A percentile compares a stretch with the other conserved stretches of the same genome.
These are phyloP conservation scores for Avena atlantica DNA, from an alignment of 176 grass and related monocot genomes.

Conservation along the genomic window DNA sequence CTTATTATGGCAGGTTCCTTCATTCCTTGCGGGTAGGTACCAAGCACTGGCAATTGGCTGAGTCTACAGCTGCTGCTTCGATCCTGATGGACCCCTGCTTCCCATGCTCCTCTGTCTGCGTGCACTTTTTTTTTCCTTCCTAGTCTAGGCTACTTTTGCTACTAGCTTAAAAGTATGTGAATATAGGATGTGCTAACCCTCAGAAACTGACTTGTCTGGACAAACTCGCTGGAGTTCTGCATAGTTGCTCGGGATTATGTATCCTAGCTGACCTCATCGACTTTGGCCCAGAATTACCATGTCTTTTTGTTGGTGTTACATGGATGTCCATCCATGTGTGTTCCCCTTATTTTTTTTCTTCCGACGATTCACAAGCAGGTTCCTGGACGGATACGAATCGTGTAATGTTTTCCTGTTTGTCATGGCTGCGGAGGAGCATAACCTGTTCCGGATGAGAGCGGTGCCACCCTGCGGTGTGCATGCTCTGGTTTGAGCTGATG, in stretches of 20 bases:
- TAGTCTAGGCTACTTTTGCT: conserved; percentile 1
- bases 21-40: neutral
- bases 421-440: no score
- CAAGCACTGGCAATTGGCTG: neutral
- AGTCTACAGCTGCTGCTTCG: neutral
- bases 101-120: neutral
- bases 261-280: neutral
- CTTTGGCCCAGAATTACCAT: neutral
- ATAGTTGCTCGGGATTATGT: neutral
- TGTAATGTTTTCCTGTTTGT: no score
- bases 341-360: neutral
- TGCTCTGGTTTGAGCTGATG: neutral
- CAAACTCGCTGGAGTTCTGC: neutral
- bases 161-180: conserved; percentile 1
- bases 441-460: no score
- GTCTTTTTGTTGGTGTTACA: neutral
- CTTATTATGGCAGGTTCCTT: conserved; percentile 24
- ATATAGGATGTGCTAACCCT: conserved; percentile 24
- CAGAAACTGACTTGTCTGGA: neutral
- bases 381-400: no score
- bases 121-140: neutral
- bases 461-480: no score
- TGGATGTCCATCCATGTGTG: neutral
- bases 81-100: neutral
- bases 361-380: no score